These are phyloP conservation scores for Aureobasidium melanogenum DNA, from an alignment of 2,329 filamentous ascomycete species.

Conservation along the genomic window DNA sequence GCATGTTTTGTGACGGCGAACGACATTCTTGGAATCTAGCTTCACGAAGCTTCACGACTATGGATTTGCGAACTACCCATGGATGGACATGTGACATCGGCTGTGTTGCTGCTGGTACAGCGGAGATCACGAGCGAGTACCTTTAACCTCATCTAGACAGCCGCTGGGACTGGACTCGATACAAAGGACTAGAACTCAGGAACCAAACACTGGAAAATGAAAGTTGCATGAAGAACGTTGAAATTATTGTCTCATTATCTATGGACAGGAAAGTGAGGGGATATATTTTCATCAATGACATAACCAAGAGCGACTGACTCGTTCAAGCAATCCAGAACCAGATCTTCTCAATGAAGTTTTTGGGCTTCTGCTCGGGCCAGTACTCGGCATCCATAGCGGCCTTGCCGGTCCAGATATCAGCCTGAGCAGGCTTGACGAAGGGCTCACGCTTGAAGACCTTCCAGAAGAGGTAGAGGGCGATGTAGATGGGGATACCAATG, in stretches of 20 bases:
- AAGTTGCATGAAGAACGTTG: background rate
- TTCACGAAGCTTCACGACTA: too few relatives aligned
- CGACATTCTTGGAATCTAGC: background rate
- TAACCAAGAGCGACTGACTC: slow-evolving; percentile 18
- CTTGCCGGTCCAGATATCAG: slow-evolving; percentile 40
- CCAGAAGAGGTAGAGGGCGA: slow-evolving; percentile 48
- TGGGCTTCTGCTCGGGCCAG: slow-evolving; percentile 35
- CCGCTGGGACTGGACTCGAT: too few relatives aligned
- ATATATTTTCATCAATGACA: slow-evolving; percentile 4
- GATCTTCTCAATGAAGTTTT: slow-evolving; percentile 37
- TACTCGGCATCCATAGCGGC: slow-evolving; percentile 37
- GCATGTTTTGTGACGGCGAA: too few relatives aligned
- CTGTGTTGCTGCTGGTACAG: too few relatives aligned
- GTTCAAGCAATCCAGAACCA: slow-evolving; percentile 40
- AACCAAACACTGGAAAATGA: background rate
- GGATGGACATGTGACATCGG: background rate
- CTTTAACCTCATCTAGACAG: too few relatives aligned
- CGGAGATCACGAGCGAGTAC: too few relatives aligned
- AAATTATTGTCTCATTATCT: background rate
- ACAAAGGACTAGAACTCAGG: background rate
- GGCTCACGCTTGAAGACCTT: slow-evolving; percentile 58
- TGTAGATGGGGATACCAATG: slow-evolving; percentile 24
- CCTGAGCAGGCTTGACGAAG: slow-evolving; percentile 31
- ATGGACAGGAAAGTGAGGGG: background rate
- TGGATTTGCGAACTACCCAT: background rate